Percentiles rank a stretch among this genome's conserved stretches.
Conservation (phyloP, 108 stramenopile species). For the Parietichytrium sp. region DNA sequence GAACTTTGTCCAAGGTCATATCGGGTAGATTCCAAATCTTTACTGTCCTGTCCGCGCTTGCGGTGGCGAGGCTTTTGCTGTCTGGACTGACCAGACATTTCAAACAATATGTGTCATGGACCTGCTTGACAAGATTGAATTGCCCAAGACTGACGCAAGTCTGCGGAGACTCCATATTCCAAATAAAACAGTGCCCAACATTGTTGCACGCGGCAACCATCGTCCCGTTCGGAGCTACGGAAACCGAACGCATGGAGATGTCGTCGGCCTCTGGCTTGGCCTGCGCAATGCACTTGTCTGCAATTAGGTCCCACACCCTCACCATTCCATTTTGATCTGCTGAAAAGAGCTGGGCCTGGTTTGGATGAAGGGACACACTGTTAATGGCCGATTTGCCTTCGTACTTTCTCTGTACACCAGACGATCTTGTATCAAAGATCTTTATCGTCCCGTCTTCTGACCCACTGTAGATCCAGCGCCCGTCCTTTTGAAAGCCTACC, state of each 20-base stretch:
- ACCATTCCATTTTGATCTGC: constrained; percentile 53
- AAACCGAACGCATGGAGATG: constrained; percentile 49
- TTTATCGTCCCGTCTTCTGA: constrained; percentile 72
- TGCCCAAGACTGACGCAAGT: not conserved
- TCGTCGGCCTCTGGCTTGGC: constrained; percentile 61
- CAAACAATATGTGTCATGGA: constrained; percentile 56
- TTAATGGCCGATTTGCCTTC: constrained; percentile 81
- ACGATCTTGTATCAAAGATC: constrained; percentile 86
- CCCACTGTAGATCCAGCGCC: constrained; percentile 79
- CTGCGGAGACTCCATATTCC: constrained; percentile 49
- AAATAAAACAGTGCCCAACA: constrained; percentile 75
- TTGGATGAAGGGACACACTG: constrained; percentile 84
- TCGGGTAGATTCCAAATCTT: constrained; percentile 80
- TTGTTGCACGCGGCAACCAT: constrained; percentile 79
- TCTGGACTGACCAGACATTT: constrained; percentile 59
- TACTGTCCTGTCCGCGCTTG: constrained; percentile 82
- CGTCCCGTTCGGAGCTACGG: constrained; percentile 63
- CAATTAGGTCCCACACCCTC: constrained; percentile 56
- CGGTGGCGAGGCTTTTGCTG: constrained; percentile 75
- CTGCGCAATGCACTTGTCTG: constrained; percentile 39
- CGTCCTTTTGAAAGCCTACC: constrained; percentile 91
- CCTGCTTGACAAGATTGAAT: not conserved
- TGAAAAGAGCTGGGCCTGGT: constrained; percentile 86
- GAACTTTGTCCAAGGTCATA: constrained; percentile 72
- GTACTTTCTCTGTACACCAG: constrained; percentile 80